Conservation (phyloP, 441 rosid genomes). For the Codiaeum variegatum region DNA sequence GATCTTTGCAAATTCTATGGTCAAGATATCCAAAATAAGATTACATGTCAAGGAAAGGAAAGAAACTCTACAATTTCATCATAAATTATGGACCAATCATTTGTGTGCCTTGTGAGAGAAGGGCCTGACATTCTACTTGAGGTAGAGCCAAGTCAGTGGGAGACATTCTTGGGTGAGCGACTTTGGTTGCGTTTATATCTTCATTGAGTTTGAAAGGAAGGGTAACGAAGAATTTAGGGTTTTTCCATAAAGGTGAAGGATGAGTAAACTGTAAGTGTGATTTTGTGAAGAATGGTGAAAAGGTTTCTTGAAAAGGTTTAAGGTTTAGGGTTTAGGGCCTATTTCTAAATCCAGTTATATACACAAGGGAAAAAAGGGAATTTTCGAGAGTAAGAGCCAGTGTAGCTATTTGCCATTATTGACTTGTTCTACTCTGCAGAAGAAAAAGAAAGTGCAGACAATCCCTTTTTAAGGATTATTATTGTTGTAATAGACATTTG, state of each 20-base stretch:
- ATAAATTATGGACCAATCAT: not conserved
- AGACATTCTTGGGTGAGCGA: no score
- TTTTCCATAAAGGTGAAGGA: no score
- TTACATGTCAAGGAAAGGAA: not conserved
- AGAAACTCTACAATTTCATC: not conserved
- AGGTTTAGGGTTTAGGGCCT: no score
- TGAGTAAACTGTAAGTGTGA: no score
- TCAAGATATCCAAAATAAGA: not conserved
- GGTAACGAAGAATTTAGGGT: no score
- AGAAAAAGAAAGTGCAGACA: not conserved
- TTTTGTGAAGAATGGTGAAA: no score
- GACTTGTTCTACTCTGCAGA: slow-evolving; percentile 6
- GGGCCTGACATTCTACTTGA: no score
- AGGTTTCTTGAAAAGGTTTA: no score
- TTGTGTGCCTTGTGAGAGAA: no score
- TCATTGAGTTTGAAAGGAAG: no score
- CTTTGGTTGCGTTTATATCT: no score
- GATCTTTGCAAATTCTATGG: not conserved
- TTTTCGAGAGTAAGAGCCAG: not conserved
- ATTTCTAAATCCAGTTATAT: slow-evolving; percentile 20
- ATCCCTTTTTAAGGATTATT: slow-evolving; percentile 11
- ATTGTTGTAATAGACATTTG: slow-evolving; percentile 35
- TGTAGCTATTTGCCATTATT: slow-evolving; percentile 18
- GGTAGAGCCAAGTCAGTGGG: no score
- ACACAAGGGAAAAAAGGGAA: slow-evolving; percentile 10